Evolutionary conservation across 2,329 filamentous ascomycete species (phyloP).

Genomic region (Monosporascus ibericus): DNA sequence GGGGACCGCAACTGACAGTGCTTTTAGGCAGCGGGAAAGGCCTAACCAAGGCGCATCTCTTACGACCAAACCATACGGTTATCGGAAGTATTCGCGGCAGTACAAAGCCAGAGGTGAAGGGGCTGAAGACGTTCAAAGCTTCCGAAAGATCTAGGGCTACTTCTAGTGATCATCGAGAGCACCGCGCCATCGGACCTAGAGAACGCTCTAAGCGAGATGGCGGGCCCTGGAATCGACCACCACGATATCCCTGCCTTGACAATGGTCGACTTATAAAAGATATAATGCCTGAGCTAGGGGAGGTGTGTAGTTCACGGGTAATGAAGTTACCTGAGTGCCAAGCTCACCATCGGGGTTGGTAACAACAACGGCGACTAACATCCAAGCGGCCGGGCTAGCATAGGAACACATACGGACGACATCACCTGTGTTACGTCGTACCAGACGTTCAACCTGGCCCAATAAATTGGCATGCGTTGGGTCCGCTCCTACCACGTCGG

Average conservation of each 20-base stretch:
- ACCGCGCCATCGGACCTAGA: slow-evolving; percentile 19
- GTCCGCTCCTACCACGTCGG: neutral
- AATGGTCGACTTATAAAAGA: no score
- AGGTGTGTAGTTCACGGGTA: no score
- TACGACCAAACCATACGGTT: neutral
- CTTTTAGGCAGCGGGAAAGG: neutral
- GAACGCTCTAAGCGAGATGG: slow-evolving; percentile 19
- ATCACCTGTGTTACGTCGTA: no score
- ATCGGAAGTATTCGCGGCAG: neutral
- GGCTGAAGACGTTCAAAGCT: slow-evolving; percentile 19
- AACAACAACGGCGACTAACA: no score
- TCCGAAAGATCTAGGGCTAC: slow-evolving; percentile 20
- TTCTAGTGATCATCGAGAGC: slow-evolving; percentile 27
- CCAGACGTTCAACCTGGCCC: no score
- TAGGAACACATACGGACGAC: no score
- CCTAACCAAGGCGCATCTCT: neutral
- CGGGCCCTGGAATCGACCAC: slow-evolving; percentile 20
- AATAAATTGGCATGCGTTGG: no score
- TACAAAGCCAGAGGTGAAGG: slow-evolving; percentile 9
- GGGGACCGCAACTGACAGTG: no score
- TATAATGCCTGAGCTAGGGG: no score
- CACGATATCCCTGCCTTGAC: slow-evolving; percentile 16
- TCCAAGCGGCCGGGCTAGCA: no score
- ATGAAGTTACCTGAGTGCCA: no score
- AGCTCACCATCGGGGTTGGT: no score